These are phyloP conservation scores for Metschnikowia santaceciliae DNA, from an alignment of 805 yeast genomes.

Conservation along the genomic window DNA sequence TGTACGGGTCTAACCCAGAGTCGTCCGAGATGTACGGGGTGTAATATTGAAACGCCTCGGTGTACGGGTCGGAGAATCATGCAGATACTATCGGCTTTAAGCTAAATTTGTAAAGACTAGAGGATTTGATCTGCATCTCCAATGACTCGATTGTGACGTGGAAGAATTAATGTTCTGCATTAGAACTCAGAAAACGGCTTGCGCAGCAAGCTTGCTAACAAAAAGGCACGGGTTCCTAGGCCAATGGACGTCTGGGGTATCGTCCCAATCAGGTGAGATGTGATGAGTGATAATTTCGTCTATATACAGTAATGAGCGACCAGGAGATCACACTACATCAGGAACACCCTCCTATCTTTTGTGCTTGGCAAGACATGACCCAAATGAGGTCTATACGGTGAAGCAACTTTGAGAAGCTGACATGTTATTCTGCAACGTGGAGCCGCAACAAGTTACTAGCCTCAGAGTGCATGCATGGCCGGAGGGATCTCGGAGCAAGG, in stretches of 20 bases:
- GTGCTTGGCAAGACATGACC: background rate
- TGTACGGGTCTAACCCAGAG: background rate
- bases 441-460: background rate
- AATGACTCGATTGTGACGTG: too few species aligned
- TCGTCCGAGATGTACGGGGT: background rate
- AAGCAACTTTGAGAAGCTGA: background rate
- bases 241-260: background rate
- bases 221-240: background rate
- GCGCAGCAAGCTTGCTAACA: background rate
- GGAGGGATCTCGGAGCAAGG: background rate
- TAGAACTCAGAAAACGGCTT: too few species aligned
- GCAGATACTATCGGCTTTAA: too few species aligned
- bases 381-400: background rate
- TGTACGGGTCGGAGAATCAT: too few species aligned
- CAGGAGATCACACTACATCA: too few species aligned
- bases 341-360: background rate
- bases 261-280: background rate
- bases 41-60: background rate
- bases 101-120: too few species aligned
- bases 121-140: too few species aligned
- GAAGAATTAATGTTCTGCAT: too few species aligned
- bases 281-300: background rate
- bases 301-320: too few species aligned
- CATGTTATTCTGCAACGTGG: background rate
- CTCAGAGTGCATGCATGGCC: background rate